These are phyloP conservation scores for Termitomyces sp. DNA, from an alignment of 768 basidiomycete species.

Conservation along the genomic window DNA sequence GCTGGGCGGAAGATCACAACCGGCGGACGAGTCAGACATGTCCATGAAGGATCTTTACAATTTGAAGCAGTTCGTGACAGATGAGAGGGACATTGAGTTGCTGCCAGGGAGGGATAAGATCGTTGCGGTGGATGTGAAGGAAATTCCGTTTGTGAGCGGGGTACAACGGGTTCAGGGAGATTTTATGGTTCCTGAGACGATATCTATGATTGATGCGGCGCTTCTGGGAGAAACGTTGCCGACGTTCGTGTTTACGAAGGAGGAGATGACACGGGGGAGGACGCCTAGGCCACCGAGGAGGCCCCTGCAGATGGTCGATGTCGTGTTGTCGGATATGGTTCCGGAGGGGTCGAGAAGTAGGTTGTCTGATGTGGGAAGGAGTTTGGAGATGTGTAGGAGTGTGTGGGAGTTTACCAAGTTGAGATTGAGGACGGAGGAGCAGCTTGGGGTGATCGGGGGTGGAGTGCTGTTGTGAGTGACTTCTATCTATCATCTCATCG, in stretches of 20 bases:
- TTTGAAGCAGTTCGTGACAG: not conserved
- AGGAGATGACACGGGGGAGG: not conserved
- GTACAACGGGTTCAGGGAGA: conserved; percentile 76
- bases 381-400: conserved; percentile 68
- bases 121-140: conserved; percentile 77
- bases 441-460: conserved; percentile 36
- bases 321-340: conserved; percentile 89
- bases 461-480: conserved; percentile 55
- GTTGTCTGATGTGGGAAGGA: conserved; percentile 57
- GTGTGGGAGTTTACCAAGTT: conserved; percentile 64
- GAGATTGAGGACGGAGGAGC: conserved; percentile 46
- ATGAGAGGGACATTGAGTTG: not conserved
- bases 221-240: conserved; percentile 5
- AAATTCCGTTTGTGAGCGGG: conserved; percentile 65
- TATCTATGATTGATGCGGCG: conserved; percentile 34
- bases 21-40: too few species aligned
- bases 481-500: conserved; percentile 7
- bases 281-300: conserved; percentile 4
- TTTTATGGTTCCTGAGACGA: conserved; percentile 59
- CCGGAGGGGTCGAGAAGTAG: conserved; percentile 73
- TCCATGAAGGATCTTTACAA: not conserved
- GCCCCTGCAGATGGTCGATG: conserved; percentile 52
- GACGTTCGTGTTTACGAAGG: not conserved
- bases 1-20: too few species aligned
- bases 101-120: conserved; percentile 31